Evolutionary conservation across 192 early-diverging fungal genomes (phyloP).

Genomic region (Gamsiella multidivaricata): DNA sequence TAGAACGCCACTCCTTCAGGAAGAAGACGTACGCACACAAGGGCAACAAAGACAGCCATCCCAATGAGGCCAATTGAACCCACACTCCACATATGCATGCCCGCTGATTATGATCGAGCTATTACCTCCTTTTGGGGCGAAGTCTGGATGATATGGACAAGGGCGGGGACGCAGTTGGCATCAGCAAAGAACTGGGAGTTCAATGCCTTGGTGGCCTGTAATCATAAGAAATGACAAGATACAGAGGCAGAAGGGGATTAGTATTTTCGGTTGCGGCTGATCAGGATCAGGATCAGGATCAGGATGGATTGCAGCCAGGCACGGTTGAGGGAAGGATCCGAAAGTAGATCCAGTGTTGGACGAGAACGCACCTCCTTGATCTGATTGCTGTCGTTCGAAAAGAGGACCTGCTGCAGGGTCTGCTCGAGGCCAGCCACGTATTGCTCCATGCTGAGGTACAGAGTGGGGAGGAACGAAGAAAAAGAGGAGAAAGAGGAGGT

Average conservation of each 20-base stretch:
- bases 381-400: conserved; percentile 65
- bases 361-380: conserved; percentile 58
- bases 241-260: neutral
- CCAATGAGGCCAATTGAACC: too few relatives aligned
- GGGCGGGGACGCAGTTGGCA: conserved; percentile 82
- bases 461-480: conserved; percentile 1
- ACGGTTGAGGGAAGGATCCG: too few relatives aligned
- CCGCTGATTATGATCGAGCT: too few relatives aligned
- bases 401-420: conserved; percentile 65
- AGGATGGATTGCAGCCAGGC: neutral
- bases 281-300: too few relatives aligned
- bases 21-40: too few relatives aligned
- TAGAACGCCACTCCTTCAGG: conserved; percentile 10
- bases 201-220: conserved; percentile 80
- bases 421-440: conserved; percentile 67
- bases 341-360: too few relatives aligned
- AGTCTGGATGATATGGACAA: conserved; percentile 76
- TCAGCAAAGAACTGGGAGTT: conserved; percentile 78
- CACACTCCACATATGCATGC: too few relatives aligned
- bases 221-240: neutral
- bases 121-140: conserved; percentile 67
- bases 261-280: too few relatives aligned
- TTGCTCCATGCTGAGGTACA: conserved; percentile 57
- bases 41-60: too few relatives aligned
- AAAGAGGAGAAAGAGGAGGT: neutral